Evolutionary conservation across 106 monocot species (phyloP), one percentile per base, ranked within the genome.

Genomic region (Vanilla planifolia): DNA sequence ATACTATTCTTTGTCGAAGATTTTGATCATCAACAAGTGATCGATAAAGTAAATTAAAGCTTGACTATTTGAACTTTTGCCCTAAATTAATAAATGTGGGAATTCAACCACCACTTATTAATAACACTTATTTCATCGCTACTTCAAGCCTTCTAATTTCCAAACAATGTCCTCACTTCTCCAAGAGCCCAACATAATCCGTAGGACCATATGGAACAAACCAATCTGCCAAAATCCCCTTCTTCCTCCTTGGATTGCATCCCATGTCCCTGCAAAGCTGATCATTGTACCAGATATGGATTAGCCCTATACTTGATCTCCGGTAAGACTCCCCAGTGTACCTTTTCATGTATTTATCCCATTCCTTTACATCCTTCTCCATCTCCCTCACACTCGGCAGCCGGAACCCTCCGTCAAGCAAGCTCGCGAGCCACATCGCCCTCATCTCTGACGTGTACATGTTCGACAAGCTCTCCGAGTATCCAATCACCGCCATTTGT

Each of bases 231-330:
- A 84, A 3, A 36, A 84, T 43, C 8, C 80, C 80, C 20, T 75
- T 75, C 47, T 89, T 89, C 55, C 84, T 84, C 25, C 36, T 71
- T 2, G 71, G 68, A 32, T 80, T 63, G 39, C 50, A 75, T 3
- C 78, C 75, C 75, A 84, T 88, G 43, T 83, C 88, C 5, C 45
- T 21, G 70, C 88, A 88, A 52, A 88, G 17, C 51, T 76, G 76
- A 50, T 89, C 88, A 57, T 71, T 77, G 65, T 83, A 74, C 76
- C 80, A 89, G 21, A 67, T 78, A 23, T 84, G 77, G 21, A 71
- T 23, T 16, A 55, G 41, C 0, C 80, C 71, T 1, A 80, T 6
- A 36, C 77, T 53, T 5, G 71, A 74, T 26, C 84, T 59, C 26
- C 61, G 16, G 33, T 42, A 84, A 4, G 59, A 41, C 29, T 33